A percentile compares a stretch with the other conserved stretches of the same genome.
phyloP scores from a whole-genome alignment of 129 eudicot species.

The Smallanthus sonchifolius region DNA sequence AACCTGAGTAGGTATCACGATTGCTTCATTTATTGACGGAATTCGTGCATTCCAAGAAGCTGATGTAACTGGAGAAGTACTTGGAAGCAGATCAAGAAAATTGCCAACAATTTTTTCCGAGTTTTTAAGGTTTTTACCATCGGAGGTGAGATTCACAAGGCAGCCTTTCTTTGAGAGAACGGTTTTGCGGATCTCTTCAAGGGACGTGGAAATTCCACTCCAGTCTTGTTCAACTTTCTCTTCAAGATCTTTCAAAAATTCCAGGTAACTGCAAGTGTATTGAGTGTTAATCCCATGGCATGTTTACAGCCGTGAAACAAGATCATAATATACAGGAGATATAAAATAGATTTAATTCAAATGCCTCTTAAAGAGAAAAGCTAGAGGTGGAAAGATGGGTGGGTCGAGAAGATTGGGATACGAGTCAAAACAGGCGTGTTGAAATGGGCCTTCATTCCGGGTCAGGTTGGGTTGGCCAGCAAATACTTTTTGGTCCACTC shows the following conservation, averaged over 20 bases:
- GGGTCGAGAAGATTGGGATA: background rate
- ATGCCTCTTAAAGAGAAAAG: background rate
- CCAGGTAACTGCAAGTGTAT: constrained; percentile 70
- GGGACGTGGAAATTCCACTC: constrained; percentile 71
- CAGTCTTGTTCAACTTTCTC: constrained; percentile 82
- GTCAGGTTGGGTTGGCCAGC: background rate
- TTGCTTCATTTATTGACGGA: constrained; percentile 76
- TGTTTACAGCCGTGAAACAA: background rate
- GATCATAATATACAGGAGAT: background rate
- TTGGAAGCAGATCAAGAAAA: constrained; percentile 88
- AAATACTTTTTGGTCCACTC: background rate
- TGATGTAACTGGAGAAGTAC: constrained; percentile 41
- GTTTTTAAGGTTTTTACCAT: constrained; percentile 71
- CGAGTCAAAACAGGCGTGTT: background rate
- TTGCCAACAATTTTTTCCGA: constrained; percentile 67
- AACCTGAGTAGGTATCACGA: constrained; percentile 97
- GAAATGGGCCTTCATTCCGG: background rate
- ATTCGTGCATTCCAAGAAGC: constrained; percentile 68
- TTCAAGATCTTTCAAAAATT: constrained; percentile 67
- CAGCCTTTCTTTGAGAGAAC: constrained; percentile 68
- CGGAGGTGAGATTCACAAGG: constrained; percentile 84
- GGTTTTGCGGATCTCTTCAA: constrained; percentile 90
- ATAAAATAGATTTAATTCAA: background rate
- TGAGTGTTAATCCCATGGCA: constrained; percentile 11
- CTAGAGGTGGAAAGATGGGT: background rate